Conservation (phyloP, 2,329 filamentous ascomycete genomes). For the Metarhizium sp. region DNA sequence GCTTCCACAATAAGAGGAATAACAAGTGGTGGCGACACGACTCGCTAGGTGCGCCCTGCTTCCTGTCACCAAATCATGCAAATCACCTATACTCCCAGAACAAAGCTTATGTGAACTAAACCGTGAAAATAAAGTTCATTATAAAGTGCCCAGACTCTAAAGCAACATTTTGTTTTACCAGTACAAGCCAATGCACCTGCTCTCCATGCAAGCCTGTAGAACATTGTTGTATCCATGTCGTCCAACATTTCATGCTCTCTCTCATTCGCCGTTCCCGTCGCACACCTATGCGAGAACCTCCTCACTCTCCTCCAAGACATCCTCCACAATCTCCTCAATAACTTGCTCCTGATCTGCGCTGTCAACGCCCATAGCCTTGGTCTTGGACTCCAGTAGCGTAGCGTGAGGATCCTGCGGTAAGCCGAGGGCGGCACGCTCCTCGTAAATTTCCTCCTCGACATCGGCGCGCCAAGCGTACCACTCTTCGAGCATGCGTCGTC, state of each 20-base stretch:
- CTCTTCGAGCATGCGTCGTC: conserved; percentile 74
- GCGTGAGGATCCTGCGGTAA: conserved; percentile 57
- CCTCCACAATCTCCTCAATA: conserved; percentile 82
- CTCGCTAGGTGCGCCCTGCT: too few relatives aligned
- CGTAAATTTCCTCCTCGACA: conserved; percentile 60
- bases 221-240: conserved; percentile 4
- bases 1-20: too few relatives aligned
- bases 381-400: conserved; percentile 49
- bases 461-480: conserved; percentile 78
- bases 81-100: too few relatives aligned
- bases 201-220: conserved; percentile 18
- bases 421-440: conserved; percentile 61
- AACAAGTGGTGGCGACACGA: neutral
- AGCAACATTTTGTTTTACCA: conserved; percentile 16
- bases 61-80: too few relatives aligned
- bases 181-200: conserved; percentile 22
- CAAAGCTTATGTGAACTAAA: too few relatives aligned
- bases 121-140: neutral
- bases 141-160: conserved; percentile 2
- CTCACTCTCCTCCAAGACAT: conserved; percentile 78
- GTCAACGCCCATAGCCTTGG: conserved; percentile 36
- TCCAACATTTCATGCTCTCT: neutral
- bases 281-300: conserved; percentile 46
- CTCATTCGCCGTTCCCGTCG: neutral
- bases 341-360: conserved; percentile 63